phyloP scores from a whole-genome alignment of 192 early-diverging fungal genomes.

The Phlyctochytrium bullatum region DNA sequence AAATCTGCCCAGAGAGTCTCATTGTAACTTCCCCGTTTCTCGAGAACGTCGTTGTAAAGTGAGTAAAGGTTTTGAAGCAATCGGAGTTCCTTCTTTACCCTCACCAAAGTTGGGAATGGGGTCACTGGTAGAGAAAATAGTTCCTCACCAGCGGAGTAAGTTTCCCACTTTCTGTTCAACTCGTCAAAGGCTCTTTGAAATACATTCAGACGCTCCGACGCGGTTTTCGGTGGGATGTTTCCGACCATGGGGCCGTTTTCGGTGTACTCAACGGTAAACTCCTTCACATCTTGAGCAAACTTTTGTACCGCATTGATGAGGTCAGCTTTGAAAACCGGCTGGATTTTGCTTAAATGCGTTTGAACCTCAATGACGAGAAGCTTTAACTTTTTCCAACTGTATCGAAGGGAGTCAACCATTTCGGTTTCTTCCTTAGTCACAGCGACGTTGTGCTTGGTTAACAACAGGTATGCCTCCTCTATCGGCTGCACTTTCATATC shows the following conservation, averaged over 20 bases:
- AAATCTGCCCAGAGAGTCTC: constrained; percentile 63
- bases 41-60: constrained; percentile 65
- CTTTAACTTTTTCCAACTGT: constrained; percentile 70
- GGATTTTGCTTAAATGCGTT: constrained; percentile 59
- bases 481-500: constrained; percentile 68
- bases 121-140: constrained; percentile 64
- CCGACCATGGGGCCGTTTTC: constrained; percentile 66
- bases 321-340: constrained; percentile 63
- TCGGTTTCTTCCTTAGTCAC: constrained; percentile 67
- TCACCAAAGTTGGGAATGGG: constrained; percentile 57
- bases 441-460: constrained; percentile 58
- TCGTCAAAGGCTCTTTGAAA: constrained; percentile 67
- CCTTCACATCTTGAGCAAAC: constrained; percentile 60
- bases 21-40: constrained; percentile 53
- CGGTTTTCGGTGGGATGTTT: constrained; percentile 64
- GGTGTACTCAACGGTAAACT: constrained; percentile 61
- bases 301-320: constrained; percentile 55
- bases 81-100: constrained; percentile 63
- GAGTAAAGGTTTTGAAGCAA: constrained; percentile 64
- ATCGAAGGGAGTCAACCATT: constrained; percentile 66
- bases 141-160: constrained; percentile 64
- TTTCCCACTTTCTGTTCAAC: constrained; percentile 67
- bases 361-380: constrained; percentile 60
- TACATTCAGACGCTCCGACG: constrained; percentile 61
- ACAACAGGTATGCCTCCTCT: constrained; percentile 60